These are phyloP conservation scores for Xylariaceae sp. DNA, from an alignment of 2,329 filamentous ascomycete species.

Conservation along the genomic window DNA sequence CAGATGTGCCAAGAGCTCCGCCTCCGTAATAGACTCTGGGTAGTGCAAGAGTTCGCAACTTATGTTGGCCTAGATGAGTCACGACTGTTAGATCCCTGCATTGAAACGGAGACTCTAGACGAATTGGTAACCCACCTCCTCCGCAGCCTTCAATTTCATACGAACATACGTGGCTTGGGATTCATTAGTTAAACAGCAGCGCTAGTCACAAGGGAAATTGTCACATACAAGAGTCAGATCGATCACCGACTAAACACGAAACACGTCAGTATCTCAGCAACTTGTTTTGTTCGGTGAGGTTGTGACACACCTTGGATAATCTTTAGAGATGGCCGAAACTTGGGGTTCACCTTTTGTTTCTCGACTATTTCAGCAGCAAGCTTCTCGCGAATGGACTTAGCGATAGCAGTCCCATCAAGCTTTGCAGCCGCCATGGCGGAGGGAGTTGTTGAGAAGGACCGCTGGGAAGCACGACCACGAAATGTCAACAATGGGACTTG, in stretches of 20 bases:
- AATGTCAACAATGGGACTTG: conserved; percentile 22
- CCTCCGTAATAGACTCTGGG: conserved; percentile 78
- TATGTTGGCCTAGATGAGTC: conserved; percentile 76
- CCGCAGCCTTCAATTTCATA: conserved; percentile 98
- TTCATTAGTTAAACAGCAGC: conserved; percentile 41
- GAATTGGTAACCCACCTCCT: conserved; percentile 68
- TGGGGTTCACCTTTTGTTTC: conserved; percentile 80
- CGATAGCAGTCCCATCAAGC: conserved; percentile 96
- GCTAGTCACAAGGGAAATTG: conserved; percentile 24
- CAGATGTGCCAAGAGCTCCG: conserved; percentile 85
- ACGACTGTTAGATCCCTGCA: conserved; percentile 25
- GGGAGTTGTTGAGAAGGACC: conserved; percentile 54
- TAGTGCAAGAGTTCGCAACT: conserved; percentile 85
- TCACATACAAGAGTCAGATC: conserved; percentile 84
- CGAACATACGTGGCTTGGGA: conserved; percentile 89
- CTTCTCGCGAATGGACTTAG: conserved; percentile 84
- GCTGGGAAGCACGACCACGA: conserved; percentile 26
- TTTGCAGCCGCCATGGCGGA: conserved; percentile 82
- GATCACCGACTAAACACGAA: conserved; percentile 74
- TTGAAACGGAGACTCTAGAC: not conserved
- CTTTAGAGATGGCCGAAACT: conserved; percentile 87
- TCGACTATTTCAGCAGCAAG: conserved; percentile 81
- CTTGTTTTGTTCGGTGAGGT: no score
- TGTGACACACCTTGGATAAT: conserved; percentile 83
- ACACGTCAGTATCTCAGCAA: conserved; percentile 22